A percentile compares a stretch with the other conserved stretches of the same genome.
phyloP scores from a whole-genome alignment of 345 rosid species.

The Salix dunnii region DNA sequence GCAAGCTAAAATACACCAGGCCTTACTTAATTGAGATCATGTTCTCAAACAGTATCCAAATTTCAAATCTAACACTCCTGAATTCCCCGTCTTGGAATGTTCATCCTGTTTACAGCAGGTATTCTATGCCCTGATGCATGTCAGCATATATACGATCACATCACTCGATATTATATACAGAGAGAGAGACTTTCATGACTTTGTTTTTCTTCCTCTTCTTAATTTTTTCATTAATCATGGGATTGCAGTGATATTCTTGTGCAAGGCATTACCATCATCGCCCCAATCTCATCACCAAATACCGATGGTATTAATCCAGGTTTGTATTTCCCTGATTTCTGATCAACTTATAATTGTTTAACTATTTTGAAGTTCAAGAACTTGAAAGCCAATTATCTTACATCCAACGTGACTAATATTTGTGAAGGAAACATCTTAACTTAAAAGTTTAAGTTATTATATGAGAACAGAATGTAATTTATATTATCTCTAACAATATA shows the following conservation, averaged over 20 bases:
- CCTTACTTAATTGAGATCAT: conserved; percentile 85
- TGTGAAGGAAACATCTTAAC: too few relatives aligned
- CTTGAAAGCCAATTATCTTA: too few relatives aligned
- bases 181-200: neutral
- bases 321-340: conserved; percentile 3
- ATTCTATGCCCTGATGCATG: neutral
- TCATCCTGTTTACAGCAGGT: conserved; percentile 94
- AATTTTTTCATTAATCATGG: neutral
- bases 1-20: conserved; percentile 77
- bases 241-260: conserved; percentile 60
- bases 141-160: neutral
- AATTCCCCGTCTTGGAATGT: conserved; percentile 91
- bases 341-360: neutral
- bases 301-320: conserved; percentile 97
- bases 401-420: neutral
- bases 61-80: conserved; percentile 74
- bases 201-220: neutral
- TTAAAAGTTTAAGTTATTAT: too few relatives aligned
- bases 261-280: conserved; percentile 78
- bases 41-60: conserved; percentile 62
- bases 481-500: too few relatives aligned
- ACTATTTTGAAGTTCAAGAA: too few relatives aligned
- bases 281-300: conserved; percentile 82
- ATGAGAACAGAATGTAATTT: too few relatives aligned
- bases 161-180: too few relatives aligned